Evolutionary conservation across 2,329 filamentous ascomycete species (phyloP), one percentile per base, ranked within the genome.

Genomic region (Hymenoscyphus occultus): DNA sequence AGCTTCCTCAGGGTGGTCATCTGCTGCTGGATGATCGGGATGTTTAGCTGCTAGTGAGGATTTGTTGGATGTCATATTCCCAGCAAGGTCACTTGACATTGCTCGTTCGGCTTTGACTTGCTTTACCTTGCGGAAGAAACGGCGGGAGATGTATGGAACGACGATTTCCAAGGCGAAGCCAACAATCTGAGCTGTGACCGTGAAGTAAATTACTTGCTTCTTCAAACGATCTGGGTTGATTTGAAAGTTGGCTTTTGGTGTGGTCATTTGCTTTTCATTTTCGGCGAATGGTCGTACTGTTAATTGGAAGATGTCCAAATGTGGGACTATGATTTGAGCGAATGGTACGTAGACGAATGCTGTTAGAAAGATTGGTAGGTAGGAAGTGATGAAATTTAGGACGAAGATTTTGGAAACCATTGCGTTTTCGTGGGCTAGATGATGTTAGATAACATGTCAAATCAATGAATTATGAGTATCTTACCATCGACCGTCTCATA

Each of bases 271-370:
- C 74, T 92, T 89, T 67, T 93, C 88, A 69, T 90, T 86, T 64
- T 91, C 87, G 0, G 89, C 90, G 70, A 96, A 88, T 0, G 87
- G 88, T 72, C 87, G 87, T 0, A 93, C 90, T 0, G 90, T 88
- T 14, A 88, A 78, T 67, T 86, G 85, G 79, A 96, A 94, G 65
- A 97, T 80, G 71, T 96, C 88, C 4, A 99, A 86, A 74, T 96
- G 90, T 0, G 95, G 94, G 0, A 95, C 87, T 12, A 99, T 86
- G 57, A 92, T 78, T 66, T 88, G 86, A 14, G 92, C 94, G 72
- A 98, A 98, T 0, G 94, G 94, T 22, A 97, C 91, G 73, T 97
- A 98, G 68, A 97, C 87, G 71, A 97, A 98, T 0, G 93, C 92
- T 0, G 93, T 97, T 19, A 98, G 84, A 74, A 96, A 89, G n/a